Conservation (phyloP, 768 basidiomycete species). For the Clavulina sp. region DNA sequence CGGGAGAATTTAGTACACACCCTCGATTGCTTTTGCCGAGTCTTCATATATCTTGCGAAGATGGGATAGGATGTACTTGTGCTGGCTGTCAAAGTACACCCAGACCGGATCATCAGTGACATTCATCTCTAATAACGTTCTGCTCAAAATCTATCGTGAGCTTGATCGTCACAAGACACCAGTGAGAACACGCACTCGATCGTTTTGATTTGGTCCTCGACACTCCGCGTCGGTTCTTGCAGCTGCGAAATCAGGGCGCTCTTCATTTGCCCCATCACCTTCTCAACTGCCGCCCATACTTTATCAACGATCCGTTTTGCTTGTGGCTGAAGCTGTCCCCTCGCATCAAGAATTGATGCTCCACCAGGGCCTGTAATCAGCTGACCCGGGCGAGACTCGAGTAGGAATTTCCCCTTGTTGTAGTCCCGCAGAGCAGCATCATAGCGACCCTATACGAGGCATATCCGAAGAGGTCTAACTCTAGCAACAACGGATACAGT, state of each 20-base stretch:
- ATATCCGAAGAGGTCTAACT: not conserved
- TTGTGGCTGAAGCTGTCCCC: conserved; percentile 23
- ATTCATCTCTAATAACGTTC: conserved; percentile 77
- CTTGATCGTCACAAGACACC: not conserved
- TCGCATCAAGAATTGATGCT: conserved; percentile 23
- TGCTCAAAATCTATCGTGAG: conserved; percentile 18
- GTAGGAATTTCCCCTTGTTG: conserved; percentile 85
- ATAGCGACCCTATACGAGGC: conserved; percentile 55
- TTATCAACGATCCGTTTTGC: conserved; percentile 89
- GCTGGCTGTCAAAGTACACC: conserved; percentile 90
- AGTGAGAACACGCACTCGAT: conserved; percentile 50
- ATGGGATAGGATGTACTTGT: conserved; percentile 63
- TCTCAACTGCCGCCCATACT: conserved; percentile 90
- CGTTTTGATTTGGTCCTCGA: conserved; percentile 93
- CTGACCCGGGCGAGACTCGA: conserved; percentile 79
- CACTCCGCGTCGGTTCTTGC: conserved; percentile 55
- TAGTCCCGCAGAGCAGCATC: conserved; percentile 89
- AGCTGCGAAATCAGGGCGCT: conserved; percentile 58
- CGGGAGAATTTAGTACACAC: conserved; percentile 21
- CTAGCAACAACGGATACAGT: not conserved
- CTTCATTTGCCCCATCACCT: conserved; percentile 84
- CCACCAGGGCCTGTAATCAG: conserved; percentile 38
- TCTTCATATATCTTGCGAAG: conserved; percentile 47
- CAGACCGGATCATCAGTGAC: conserved; percentile 81
- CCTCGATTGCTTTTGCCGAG: conserved; percentile 32